Base-by-base conservation (phyloP, 1,284 basidiomycete genomes). In the Trametes polyzona region DNA sequence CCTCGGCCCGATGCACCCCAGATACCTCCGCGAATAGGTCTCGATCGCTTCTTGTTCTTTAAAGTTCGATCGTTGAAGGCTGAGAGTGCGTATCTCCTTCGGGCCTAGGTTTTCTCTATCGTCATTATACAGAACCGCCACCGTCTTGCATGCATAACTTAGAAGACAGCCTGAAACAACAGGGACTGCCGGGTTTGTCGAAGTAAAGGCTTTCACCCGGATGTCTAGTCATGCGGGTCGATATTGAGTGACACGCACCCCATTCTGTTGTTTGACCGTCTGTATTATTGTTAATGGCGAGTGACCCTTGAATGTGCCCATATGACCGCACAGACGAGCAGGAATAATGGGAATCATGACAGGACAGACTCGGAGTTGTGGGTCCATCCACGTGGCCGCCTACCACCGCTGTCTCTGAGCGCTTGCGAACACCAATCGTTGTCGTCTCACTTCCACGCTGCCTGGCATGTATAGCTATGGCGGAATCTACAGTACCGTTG, bases 371-470 rank as follows among this genome's bases (percentile, higher is more conserved):
- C n/a, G n/a, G 12, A 35, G 51, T 52, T 52, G 51, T 52, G 46
- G 51, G 51, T 52, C 51, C 51, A 52, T 16, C 17, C 51, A 52
- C 42, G 51, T 52, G 51, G 42, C 42, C 30, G 27, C 41, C 33
- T 16, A 14, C 12, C n/a, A 14, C 33, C 33, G 33, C 33, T n/a
- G 12, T 14, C 33, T 14, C n/a, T n/a, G 33, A 14, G 33, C 33
- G 33, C 33, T 14, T 7, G 17, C 12, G 12, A 12, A 6, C 30
- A 7, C 7, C 30, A 32, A 4, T 35, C n/a, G 12, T n/a, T 11
- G 5, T 6, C 33, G 4, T 4, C 12, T 35, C 33, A 35, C 33
- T 14, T 35, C 33, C 11, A 35, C 12, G 6, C 12, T n/a, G 11
- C 33, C n/a, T n/a, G n/a, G n/a, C n/a, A n/a, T n/a, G n/a, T n/a